A percentile compares a stretch with the other conserved stretches of the same genome.
These are phyloP conservation scores for Phylloporus rhodoxanthus DNA, from an alignment of 768 basidiomycete species.

Conservation along the genomic window DNA sequence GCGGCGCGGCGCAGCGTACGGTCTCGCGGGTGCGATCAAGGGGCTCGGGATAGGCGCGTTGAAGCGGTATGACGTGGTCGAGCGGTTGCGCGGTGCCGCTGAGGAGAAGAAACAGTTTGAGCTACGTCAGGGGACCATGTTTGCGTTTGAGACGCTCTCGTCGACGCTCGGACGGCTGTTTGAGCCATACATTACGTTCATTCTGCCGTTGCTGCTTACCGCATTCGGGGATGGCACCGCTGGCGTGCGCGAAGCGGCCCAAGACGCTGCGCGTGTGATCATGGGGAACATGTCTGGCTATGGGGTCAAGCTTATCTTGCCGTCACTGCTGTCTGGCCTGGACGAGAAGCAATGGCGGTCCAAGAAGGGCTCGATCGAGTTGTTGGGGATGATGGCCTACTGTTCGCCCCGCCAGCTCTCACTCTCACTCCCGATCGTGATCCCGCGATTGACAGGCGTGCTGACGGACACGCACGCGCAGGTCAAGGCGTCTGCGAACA, in stretches of 20 bases:
- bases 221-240: conserved; percentile 81
- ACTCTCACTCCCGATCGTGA: conserved; percentile 90
- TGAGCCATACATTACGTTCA: conserved; percentile 85
- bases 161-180: conserved; percentile 82
- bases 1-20: conserved; percentile 97
- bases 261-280: conserved; percentile 87
- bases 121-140: conserved; percentile 88
- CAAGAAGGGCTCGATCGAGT: conserved; percentile 94
- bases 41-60: conserved; percentile 84
- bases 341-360: conserved; percentile 99
- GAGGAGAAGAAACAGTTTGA: conserved; percentile 90
- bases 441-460: conserved; percentile 90
- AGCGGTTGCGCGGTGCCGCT: conserved; percentile 62
- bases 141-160: conserved; percentile 90
- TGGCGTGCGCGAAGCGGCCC: conserved; percentile 90
- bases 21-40: conserved; percentile 85
- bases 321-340: conserved; percentile 80
- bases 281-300: conserved; percentile 95
- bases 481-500: conserved; percentile 88
- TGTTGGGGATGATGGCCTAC: conserved; percentile 98
- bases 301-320: conserved; percentile 92
- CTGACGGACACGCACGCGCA: conserved; percentile 97
- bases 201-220: conserved; percentile 76
- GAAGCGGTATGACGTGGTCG: conserved; percentile 77
- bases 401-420: conserved; percentile 95